phyloP scores from a whole-genome alignment of 2,329 filamentous ascomycete genomes.

The Stagonosporopsis cucurbitacearum region DNA sequence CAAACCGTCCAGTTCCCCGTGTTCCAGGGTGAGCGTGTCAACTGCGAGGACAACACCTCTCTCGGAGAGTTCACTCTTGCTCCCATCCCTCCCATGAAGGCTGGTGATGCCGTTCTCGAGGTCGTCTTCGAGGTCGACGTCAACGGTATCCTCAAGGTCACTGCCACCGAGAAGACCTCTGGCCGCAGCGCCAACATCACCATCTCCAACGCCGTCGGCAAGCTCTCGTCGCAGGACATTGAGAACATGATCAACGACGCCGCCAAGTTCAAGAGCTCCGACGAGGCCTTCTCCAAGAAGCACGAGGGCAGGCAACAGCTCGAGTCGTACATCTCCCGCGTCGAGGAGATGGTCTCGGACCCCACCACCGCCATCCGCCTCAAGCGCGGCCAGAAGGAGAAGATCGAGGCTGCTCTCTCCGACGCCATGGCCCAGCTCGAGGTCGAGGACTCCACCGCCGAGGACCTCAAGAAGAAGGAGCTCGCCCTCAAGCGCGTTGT shows the following conservation, averaged over 20 bases:
- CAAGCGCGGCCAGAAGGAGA: constrained; percentile 99
- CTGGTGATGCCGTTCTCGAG: constrained; percentile 95
- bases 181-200: constrained; percentile 99
- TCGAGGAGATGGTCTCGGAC: constrained; percentile 98
- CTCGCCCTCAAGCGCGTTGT: constrained; percentile 95
- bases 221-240: constrained; percentile 92
- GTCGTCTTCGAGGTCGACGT: constrained; percentile 99
- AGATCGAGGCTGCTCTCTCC: constrained; percentile 96
- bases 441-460: constrained; percentile 86
- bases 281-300: constrained; percentile 99
- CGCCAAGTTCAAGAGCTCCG: constrained; percentile 97
- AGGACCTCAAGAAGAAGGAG: constrained; percentile 99
- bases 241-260: constrained; percentile 98
- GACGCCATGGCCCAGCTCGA: constrained; percentile 98
- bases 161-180: constrained; percentile 97
- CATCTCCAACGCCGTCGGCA: constrained; percentile 99
- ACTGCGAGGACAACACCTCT: constrained; percentile 98
- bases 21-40: constrained; percentile 95
- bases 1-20: constrained; percentile 85
- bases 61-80: constrained; percentile 96
- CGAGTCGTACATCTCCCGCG: constrained; percentile 97
- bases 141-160: constrained; percentile 99
- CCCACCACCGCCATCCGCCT: constrained; percentile 94
- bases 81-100: constrained; percentile 84
- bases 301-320: constrained; percentile 99